A percentile compares a stretch with the other conserved stretches of the same genome.
Evolutionary conservation across 2,329 filamentous ascomycete species (phyloP).

Genomic region (Colletotrichum sp.): DNA sequence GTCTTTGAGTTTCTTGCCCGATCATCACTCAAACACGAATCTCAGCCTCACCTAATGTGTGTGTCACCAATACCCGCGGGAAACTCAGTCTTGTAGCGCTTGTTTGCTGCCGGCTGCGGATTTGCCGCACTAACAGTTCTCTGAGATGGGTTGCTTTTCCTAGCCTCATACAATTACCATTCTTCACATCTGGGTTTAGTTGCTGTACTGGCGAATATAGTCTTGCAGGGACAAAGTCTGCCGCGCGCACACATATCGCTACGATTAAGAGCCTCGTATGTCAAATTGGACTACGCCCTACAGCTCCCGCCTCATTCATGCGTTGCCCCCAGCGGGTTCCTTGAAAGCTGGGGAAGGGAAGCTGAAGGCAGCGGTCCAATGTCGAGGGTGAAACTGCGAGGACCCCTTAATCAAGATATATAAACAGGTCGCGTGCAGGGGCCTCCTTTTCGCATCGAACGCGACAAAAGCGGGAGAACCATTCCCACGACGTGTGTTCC

Average conservation of each 20-base stretch:
- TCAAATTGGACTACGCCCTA: not conserved
- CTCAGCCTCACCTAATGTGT: not conserved
- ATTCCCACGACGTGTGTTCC: not conserved
- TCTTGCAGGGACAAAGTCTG: not conserved
- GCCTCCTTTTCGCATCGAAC: not conserved
- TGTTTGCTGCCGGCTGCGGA: not conserved
- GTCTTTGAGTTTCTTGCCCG: not conserved
- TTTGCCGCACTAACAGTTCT: not conserved
- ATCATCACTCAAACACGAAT: not conserved
- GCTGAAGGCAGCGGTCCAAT: not conserved
- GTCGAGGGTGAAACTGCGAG: not conserved
- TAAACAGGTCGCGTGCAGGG: not conserved
- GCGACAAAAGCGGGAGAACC: not conserved
- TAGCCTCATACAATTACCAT: not conserved
- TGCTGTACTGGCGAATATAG: not conserved
- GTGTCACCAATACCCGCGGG: not conserved
- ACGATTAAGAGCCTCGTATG: not conserved
- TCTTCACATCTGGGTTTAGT: not conserved
- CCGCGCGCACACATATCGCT: not conserved
- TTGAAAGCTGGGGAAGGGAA: not conserved
- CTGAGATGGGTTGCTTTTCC: not conserved
- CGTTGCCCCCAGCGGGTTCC: not conserved
- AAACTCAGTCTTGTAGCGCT: not conserved
- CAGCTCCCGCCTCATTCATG: constrained; percentile 3
- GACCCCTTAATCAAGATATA: not conserved